A percentile compares a stretch with the other conserved stretches of the same genome.
Evolutionary conservation across 441 rosid species (phyloP).

Genomic region (Populus tomentosa): DNA sequence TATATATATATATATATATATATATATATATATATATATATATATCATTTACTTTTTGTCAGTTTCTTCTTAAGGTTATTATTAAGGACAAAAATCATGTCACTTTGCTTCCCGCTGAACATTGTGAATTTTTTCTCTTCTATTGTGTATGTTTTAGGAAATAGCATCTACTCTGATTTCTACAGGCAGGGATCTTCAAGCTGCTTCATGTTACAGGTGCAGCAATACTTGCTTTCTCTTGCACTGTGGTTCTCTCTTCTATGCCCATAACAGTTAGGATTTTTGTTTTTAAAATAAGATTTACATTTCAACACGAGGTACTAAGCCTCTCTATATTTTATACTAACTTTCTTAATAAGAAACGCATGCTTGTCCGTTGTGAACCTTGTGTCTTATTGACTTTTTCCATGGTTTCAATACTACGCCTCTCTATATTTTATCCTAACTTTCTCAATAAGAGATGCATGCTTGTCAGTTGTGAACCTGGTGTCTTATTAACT

Average conservation of each 20-base stretch:
- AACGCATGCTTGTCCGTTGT: not conserved
- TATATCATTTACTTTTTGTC: not conserved
- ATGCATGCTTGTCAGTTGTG: not conserved
- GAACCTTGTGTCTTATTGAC: not conserved
- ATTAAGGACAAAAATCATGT: not conserved
- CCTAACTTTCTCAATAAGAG: not conserved
- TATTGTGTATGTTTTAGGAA: constrained; percentile 20
- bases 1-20: not conserved
- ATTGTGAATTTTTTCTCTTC: not conserved
- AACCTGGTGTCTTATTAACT: not conserved
- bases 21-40: not conserved
- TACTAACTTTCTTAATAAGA: not conserved
- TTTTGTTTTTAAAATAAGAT: too few species aligned
- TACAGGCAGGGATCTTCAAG: constrained; percentile 33
- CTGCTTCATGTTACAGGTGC: constrained; percentile 57
- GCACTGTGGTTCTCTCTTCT: not conserved
- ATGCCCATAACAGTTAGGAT: not conserved
- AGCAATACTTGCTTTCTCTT: not conserved
- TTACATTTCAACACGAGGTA: not conserved
- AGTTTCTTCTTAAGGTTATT: not conserved
- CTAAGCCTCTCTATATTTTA: not conserved
- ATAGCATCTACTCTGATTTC: constrained; percentile 23
- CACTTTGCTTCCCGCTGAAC: not conserved
- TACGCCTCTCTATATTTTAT: not conserved
- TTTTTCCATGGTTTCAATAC: not conserved